Evolutionary conservation across 2,329 filamentous ascomycete species (phyloP).

Genomic region (Diaporthe humulicola): DNA sequence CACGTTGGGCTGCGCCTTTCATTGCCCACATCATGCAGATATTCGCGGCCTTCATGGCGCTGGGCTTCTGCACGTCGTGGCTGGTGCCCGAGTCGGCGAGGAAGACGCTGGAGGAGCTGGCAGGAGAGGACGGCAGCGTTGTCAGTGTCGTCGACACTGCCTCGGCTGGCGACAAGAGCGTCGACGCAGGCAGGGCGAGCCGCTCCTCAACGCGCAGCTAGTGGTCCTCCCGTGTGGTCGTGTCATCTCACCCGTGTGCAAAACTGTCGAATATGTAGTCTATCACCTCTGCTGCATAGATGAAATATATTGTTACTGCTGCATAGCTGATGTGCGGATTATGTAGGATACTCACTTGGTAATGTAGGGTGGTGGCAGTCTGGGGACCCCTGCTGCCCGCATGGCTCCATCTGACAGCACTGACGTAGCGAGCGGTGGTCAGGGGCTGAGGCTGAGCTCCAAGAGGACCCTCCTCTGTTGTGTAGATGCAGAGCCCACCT

Average conservation of each 20-base stretch:
- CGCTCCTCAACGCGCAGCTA: not conserved
- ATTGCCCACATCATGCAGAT: slow-evolving; percentile 84
- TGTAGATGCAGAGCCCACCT: slow-evolving; percentile 5
- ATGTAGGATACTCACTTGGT: no score
- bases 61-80: slow-evolving; percentile 76
- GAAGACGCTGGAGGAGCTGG: slow-evolving; percentile 77
- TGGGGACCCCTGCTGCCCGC: slow-evolving; percentile 15
- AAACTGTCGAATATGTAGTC: not conserved
- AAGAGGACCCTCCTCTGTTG: not conserved
- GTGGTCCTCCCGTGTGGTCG: not conserved
- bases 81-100: slow-evolving; percentile 83
- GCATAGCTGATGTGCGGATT: no score
- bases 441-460: slow-evolving; percentile 22
- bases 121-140: slow-evolving; percentile 44
- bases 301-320: not conserved
- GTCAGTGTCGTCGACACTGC: not conserved
- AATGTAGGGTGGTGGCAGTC: not conserved
- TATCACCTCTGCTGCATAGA: not conserved
- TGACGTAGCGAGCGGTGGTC: slow-evolving; percentile 24
- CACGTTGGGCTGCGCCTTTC: slow-evolving; percentile 61
- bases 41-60: slow-evolving; percentile 81
- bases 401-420: slow-evolving; percentile 17
- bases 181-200: not conserved
- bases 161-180: not conserved
- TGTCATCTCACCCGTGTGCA: not conserved